Conservation (phyloP, 2,329 filamentous ascomycete species). For the Aspergillus neotritici region DNA sequence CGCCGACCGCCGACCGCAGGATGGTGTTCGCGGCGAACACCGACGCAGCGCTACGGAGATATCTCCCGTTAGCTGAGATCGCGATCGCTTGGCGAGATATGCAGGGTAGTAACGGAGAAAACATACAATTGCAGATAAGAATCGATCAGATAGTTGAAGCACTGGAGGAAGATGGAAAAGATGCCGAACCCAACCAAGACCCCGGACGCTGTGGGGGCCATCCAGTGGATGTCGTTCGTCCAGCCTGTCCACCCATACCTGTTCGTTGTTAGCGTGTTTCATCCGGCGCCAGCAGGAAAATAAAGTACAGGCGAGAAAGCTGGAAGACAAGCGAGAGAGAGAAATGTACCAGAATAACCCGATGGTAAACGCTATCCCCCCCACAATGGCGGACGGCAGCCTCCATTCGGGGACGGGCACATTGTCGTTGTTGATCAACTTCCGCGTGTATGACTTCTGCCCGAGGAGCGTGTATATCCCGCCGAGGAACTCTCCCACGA, state of each 20-base stretch:
- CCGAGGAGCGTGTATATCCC: slow-evolving; percentile 23
- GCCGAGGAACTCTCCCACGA: slow-evolving; percentile 27
- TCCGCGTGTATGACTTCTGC: slow-evolving; percentile 24
- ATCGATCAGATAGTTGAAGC: slow-evolving; percentile 37
- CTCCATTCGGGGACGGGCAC: slow-evolving; percentile 31
- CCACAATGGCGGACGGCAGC: slow-evolving; percentile 26
- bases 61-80: slow-evolving; percentile 17
- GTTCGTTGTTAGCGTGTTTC: background rate
- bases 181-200: slow-evolving; percentile 29
- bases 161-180: slow-evolving; percentile 30
- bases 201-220: slow-evolving; percentile 31
- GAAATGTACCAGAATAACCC: slow-evolving; percentile 31
- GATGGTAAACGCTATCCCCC: slow-evolving; percentile 27
- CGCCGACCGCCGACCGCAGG: slow-evolving; percentile 32
- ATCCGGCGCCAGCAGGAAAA: background rate
- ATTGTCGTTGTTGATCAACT: slow-evolving; percentile 25
- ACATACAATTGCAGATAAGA: slow-evolving; percentile 37
- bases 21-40: slow-evolving; percentile 37
- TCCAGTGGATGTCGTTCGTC: slow-evolving; percentile 30
- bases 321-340: background rate
- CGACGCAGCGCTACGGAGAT: slow-evolving; percentile 36
- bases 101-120: background rate
- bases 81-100: background rate
- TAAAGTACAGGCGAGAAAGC: background rate
- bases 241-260: slow-evolving; percentile 33